Evolutionary conservation across 495 filamentous ascomycete species (phyloP), one percentile per base, ranked within the genome.

Genomic region (Aspergillus funiculosus): DNA sequence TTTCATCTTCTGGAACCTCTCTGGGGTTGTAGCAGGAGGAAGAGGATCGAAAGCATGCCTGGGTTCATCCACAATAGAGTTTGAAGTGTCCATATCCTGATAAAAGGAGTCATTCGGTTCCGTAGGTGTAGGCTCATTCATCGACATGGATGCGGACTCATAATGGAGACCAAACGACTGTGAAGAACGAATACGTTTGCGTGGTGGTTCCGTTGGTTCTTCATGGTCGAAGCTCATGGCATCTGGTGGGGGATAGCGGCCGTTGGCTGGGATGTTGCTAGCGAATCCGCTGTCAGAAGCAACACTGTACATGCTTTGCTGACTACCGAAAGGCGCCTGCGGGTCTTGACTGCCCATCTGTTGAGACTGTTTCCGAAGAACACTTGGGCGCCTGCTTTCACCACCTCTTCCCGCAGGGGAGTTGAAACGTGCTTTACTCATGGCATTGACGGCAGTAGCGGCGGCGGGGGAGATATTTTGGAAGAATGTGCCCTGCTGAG

Each of bases 381-480:
- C 50, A 35, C 65, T 69, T 4, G 78, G 52, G 62, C 79, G 68
- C 34, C 74, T 66, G 48, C 67, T 68, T 43, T 72, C 73, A 31
- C 61, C 68, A 24, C 61, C 67, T 9, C 85, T 71, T 8, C 83
- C 85, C 10, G 74, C 82, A 13, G 88, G 88, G 4, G 90, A 94
- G 60, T 95, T 90, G 61, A 95, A 85, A 1, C 90, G 76, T 24
- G 92, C 89, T 65, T 96, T 96, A 75, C 85, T 95, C 63, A 98
- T 90, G 20, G 91, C 90, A 56, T 86, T 89, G 43, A 97, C 83
- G 5, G 91, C 92, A 53, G 86, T 88, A 1, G 89, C 90, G 4
- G 94, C 87, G 1, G 89, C 92, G 36, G 83, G 83, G 4, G 91
- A 96, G 50, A 97, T 95, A 58, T 92, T 95, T 55, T 89, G 86